phyloP scores from a whole-genome alignment of 352 stramenopile genomes.

The Chrysophaeum taylorii region DNA sequence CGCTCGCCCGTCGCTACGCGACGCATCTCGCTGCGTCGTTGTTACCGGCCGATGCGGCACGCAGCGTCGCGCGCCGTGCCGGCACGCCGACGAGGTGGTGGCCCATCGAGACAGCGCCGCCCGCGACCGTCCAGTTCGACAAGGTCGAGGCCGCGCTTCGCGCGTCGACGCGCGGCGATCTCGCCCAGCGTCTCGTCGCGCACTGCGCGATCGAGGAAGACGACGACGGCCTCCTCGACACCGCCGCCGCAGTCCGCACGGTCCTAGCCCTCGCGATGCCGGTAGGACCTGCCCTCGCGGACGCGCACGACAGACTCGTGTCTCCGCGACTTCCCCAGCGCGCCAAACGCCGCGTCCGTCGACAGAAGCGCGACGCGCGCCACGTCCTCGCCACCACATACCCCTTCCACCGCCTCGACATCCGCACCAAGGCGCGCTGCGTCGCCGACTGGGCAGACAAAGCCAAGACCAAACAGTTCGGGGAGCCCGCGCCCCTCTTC shows the following conservation, averaged over 20 bases:
- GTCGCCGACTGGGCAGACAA: background rate
- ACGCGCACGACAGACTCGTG: background rate
- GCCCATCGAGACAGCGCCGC: background rate
- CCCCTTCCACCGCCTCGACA: too few relatives aligned
- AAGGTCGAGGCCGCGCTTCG: background rate
- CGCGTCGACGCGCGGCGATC: background rate
- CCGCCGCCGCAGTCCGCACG: background rate
- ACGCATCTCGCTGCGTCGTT: background rate
- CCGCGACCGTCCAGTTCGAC: background rate
- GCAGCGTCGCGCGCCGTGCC: too few relatives aligned
- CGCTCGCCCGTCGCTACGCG: background rate
- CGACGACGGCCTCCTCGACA: background rate
- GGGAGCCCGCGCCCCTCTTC: background rate
- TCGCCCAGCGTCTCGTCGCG: background rate
- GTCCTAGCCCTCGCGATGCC: background rate
- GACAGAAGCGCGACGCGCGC: background rate
- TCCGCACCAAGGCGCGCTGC: background rate
- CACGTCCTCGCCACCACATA: too few relatives aligned
- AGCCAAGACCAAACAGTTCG: too few relatives aligned
- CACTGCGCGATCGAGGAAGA: background rate
- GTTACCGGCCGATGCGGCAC: too few relatives aligned
- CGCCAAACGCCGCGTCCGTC: background rate
- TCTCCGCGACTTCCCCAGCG: background rate
- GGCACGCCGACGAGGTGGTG: background rate
- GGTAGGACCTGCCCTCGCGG: background rate